Evolutionary conservation across 2,329 filamentous ascomycete genomes (phyloP).

Genomic region (Alternaria angustiovoidea): DNA sequence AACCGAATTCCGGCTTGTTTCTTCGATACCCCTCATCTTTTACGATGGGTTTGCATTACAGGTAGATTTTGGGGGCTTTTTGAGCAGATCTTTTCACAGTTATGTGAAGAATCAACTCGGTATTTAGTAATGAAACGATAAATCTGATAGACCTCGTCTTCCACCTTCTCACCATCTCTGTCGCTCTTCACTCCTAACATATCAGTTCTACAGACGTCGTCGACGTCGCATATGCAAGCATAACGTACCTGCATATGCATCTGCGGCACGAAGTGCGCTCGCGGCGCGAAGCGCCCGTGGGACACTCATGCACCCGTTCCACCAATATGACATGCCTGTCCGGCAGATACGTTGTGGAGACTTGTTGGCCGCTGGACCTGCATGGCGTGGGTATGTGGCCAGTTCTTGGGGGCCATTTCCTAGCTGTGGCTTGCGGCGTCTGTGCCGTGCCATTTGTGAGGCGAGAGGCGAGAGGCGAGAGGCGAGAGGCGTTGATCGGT

Average conservation of each 20-base stretch:
- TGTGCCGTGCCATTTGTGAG: not conserved
- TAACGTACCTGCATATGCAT: not conserved
- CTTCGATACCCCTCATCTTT: not conserved
- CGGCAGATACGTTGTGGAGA: not conserved
- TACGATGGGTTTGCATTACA: not conserved
- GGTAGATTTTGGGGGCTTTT: not conserved
- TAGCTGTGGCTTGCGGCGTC: not conserved
- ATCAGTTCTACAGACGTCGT: not conserved
- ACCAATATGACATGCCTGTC: not conserved
- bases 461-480: no score
- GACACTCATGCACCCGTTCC: not conserved
- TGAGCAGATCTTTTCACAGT: no score
- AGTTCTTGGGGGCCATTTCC: not conserved
- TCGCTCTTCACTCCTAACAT: not conserved
- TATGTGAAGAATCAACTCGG: not conserved
- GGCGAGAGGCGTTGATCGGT: not conserved
- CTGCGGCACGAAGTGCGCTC: not conserved
- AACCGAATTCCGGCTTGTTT: not conserved
- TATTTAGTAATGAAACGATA: not conserved
- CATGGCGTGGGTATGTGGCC: not conserved
- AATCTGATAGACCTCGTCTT: not conserved
- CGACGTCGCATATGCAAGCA: not conserved
- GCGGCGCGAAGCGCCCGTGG: not conserved
- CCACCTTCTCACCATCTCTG: not conserved
- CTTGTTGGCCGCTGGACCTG: not conserved